Percentiles rank a stretch among this genome's conserved stretches.
These are phyloP conservation scores for Mycena indigotica DNA, from an alignment of 768 basidiomycete species.

Conservation along the genomic window DNA sequence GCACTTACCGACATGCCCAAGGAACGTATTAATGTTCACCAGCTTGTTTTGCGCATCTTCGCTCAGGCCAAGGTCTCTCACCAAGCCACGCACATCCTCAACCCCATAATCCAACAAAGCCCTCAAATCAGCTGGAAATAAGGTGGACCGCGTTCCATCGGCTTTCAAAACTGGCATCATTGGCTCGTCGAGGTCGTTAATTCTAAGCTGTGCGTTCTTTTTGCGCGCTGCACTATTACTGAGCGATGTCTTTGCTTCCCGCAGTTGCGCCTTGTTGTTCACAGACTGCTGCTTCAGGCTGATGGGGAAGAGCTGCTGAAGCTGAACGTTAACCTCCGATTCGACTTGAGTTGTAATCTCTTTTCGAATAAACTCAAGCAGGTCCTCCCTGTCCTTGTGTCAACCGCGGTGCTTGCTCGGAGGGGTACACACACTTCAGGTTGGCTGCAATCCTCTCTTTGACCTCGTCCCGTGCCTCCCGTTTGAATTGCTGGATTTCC, in stretches of 20 bases:
- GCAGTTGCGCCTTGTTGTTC: slow-evolving; percentile 46
- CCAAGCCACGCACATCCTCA: slow-evolving; percentile 41
- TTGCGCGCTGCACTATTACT: slow-evolving; percentile 56
- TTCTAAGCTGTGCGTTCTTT: slow-evolving; percentile 47
- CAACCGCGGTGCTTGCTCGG: slow-evolving; percentile 30
- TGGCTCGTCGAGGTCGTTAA: slow-evolving; percentile 43
- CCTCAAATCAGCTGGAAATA: slow-evolving; percentile 53
- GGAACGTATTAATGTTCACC: slow-evolving; percentile 56
- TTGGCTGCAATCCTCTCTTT: slow-evolving; percentile 26
- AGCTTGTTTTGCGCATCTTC: slow-evolving; percentile 41
- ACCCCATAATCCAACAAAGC: slow-evolving; percentile 56
- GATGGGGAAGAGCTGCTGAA: slow-evolving; percentile 50
- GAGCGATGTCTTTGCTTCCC: slow-evolving; percentile 46
- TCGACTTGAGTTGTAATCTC: slow-evolving; percentile 48
- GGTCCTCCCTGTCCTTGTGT: slow-evolving; percentile 31
- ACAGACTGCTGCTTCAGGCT: slow-evolving; percentile 46
- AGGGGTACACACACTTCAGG: slow-evolving; percentile 36
- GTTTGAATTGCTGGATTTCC: slow-evolving; percentile 16
- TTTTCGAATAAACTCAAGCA: slow-evolving; percentile 40
- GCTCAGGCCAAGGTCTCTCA: slow-evolving; percentile 52
- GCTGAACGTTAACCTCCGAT: slow-evolving; percentile 50
- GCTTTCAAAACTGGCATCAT: slow-evolving; percentile 49
- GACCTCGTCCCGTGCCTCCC: slow-evolving; percentile 27
- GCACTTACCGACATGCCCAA: slow-evolving; percentile 54
- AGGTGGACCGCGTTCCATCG: slow-evolving; percentile 48